phyloP scores from a whole-genome alignment of 805 yeast genomes.

The Torulaspora maleeae region DNA sequence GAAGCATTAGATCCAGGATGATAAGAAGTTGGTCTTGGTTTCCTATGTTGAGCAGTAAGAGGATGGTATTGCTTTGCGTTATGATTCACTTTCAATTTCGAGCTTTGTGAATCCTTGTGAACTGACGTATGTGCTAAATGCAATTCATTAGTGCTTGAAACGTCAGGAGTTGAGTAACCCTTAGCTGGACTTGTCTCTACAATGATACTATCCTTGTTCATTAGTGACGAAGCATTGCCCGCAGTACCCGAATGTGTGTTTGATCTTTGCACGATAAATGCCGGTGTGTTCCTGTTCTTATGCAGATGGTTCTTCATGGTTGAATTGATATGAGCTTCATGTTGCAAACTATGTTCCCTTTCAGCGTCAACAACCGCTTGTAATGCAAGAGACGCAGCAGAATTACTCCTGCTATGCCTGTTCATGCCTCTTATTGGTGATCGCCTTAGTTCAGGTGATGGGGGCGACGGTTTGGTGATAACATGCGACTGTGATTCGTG shows the following conservation, averaged over 20 bases:
- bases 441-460: constrained; percentile 27
- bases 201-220: constrained; percentile 26
- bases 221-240: constrained; percentile 18
- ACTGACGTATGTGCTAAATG: not conserved
- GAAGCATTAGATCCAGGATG: constrained; percentile 46
- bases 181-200: constrained; percentile 26
- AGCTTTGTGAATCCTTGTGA: not conserved
- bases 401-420: constrained; percentile 38
- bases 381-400: constrained; percentile 61
- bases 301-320: constrained; percentile 5
- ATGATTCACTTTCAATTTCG: not conserved
- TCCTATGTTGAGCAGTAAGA: constrained; percentile 42
- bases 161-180: not conserved
- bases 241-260: constrained; percentile 35
- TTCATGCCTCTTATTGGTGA: constrained; percentile 20
- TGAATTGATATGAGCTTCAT: constrained; percentile 2
- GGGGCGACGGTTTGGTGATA: constrained; percentile 43
- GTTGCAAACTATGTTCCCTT: constrained; percentile 17
- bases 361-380: constrained; percentile 73
- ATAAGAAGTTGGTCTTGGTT: constrained; percentile 80
- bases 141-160: not conserved
- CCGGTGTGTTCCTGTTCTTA: constrained; percentile 8
- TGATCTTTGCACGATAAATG: constrained; percentile 33
- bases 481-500: constrained; percentile 64
- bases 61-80: constrained; percentile 5